Evolutionary conservation across 495 filamentous ascomycete genomes (phyloP).

Genomic region (Penicillium cataractarum): DNA sequence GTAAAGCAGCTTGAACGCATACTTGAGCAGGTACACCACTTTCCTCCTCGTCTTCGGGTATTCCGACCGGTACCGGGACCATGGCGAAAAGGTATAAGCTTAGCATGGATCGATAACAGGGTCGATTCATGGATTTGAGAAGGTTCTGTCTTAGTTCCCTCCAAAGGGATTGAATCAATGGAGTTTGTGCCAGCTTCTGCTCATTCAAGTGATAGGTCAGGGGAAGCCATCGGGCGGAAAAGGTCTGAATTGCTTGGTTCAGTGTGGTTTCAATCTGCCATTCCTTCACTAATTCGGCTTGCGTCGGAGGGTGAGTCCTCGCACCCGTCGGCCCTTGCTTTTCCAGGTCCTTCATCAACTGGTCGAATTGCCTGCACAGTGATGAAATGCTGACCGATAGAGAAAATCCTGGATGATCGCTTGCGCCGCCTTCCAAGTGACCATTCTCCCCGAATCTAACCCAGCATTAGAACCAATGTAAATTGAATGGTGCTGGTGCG

Average conservation of each 20-base stretch:
- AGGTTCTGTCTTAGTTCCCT: slow-evolving; percentile 17
- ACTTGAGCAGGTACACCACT: slow-evolving; percentile 21
- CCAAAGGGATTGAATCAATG: slow-evolving; percentile 21
- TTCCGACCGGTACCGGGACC: slow-evolving; percentile 22
- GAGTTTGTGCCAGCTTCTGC: slow-evolving; percentile 8
- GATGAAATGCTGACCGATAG: slow-evolving; percentile 25
- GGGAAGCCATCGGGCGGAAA: slow-evolving; percentile 25
- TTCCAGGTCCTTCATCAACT: slow-evolving; percentile 27
- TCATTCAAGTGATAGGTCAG: slow-evolving; percentile 6
- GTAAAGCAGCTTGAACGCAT: slow-evolving; percentile 25
- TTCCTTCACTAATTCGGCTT: slow-evolving; percentile 17
- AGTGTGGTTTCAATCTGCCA: slow-evolving; percentile 22
- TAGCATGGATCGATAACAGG: slow-evolving; percentile 25
- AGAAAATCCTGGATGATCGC: slow-evolving; percentile 10
- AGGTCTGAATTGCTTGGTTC: slow-evolving; percentile 19
- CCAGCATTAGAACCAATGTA: background rate
- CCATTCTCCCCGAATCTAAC: slow-evolving; percentile 22
- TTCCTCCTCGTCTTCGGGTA: slow-evolving; percentile 25
- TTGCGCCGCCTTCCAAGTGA: slow-evolving; percentile 3
- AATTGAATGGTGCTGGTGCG: background rate
- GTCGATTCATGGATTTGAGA: slow-evolving; percentile 20
- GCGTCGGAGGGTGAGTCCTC: slow-evolving; percentile 7
- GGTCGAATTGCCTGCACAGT: slow-evolving; percentile 22
- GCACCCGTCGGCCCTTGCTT: slow-evolving; percentile 1
- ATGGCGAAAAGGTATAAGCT: slow-evolving; percentile 23